Conservation (phyloP, 148 eudicot genomes). For the Vaccinium vitisidaea region DNA sequence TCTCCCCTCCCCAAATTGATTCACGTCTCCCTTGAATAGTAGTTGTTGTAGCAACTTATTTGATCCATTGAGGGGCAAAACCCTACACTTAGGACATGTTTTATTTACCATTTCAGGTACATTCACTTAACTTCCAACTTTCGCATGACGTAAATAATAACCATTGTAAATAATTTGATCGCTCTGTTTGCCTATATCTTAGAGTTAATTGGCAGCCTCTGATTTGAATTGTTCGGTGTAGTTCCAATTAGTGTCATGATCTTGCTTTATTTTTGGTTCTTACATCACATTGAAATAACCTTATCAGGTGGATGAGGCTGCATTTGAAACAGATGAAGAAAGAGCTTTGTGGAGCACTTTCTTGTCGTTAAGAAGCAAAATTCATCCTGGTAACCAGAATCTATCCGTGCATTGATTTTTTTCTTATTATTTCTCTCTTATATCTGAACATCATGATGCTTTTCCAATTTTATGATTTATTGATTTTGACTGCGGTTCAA, state of each 20-base stretch:
- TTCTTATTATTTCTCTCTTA: not conserved
- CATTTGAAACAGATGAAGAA: conserved; percentile 77
- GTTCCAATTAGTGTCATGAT: not conserved
- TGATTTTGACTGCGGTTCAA: no score
- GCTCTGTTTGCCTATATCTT: not conserved
- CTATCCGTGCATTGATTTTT: not conserved
- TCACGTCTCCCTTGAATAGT: not conserved
- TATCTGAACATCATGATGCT: not conserved
- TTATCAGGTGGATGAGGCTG: conserved; percentile 74
- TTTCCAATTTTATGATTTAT: not conserved
- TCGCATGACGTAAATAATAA: not conserved
- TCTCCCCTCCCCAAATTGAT: not conserved
- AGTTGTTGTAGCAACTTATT: not conserved
- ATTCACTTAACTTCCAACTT: not conserved
- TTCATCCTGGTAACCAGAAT: conserved; percentile 57
- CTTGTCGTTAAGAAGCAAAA: conserved; percentile 56
- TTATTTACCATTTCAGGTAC: not conserved
- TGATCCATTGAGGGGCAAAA: not conserved
- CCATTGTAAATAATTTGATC: not conserved
- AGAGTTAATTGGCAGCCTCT: not conserved
- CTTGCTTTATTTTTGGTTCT: not conserved
- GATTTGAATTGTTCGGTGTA: not conserved
- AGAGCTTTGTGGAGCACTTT: conserved; percentile 79
- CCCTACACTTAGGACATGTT: not conserved
- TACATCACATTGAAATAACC: conserved; percentile 5